Evolutionary conservation across 495 filamentous ascomycete species (phyloP), one percentile per base, ranked within the genome.

Genomic region (Neurospora sublineolata): DNA sequence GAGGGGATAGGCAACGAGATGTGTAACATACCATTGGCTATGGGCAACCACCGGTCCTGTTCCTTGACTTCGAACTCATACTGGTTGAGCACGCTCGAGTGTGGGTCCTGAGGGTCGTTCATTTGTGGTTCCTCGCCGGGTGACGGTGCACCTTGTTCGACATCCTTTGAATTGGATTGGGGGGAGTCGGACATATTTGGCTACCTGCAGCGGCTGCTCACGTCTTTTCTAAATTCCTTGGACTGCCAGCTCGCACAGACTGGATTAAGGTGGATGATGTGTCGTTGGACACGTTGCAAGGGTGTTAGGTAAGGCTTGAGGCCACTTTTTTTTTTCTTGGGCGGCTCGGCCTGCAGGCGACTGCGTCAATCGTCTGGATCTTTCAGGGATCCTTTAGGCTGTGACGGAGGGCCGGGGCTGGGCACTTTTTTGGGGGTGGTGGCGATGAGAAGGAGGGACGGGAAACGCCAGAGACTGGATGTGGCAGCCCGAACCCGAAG

Each of bases 31-130:
- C 95, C 95, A 94, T 99, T 99, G 85, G 95, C 95, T 89, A 99
- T 99, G 83, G 95, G 95, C 82, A 99, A 90, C 95, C 95, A 99
- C 87, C 95, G 86, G 84, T 99, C 95, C 83, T 99, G 95, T 83
- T 99, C 95, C 86, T 99, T 99, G 83, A 99, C 96, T 84, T 99
- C 95, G 82, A 98, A 97, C 84, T 98, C 95, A 86, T 91, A 94
- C 52, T 64, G 52, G 86, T 87, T 79, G 80, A 84, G 83, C 77
- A 81, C 84, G 80, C 80, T 80, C 79, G 83, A 82, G 78, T 86
- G 86, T 86, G 86, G 86, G 83, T 88, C 86, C 77, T 85, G 83
- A 80, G 82, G 81, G 77, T 87, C 85, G 78, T 86, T 86, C 85
- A 87, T 86, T 84, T 85, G 84, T 83, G 82, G 84, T 82, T 85